These are phyloP conservation scores for Phycomyces nitens DNA, from an alignment of 192 early-diverging fungal species.

Conservation along the genomic window DNA sequence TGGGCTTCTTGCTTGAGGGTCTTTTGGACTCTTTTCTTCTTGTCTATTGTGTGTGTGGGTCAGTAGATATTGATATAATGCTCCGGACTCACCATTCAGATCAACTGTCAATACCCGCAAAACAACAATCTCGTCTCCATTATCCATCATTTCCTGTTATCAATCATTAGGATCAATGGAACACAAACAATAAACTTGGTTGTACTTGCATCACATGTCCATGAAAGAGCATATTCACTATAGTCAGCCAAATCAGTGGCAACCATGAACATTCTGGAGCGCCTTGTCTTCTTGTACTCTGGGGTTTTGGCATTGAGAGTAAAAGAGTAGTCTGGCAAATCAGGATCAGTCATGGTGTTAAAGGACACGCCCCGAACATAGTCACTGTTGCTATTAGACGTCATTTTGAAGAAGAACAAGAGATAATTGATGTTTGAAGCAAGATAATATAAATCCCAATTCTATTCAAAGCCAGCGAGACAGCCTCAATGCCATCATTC, in stretches of 20 bases:
- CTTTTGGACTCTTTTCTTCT: not conserved
- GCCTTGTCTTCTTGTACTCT: slow-evolving; percentile 32
- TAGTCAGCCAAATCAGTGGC: slow-evolving; percentile 51
- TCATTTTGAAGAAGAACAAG: too few relatives aligned
- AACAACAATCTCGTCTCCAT: slow-evolving; percentile 44
- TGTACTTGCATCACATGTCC: slow-evolving; percentile 39
- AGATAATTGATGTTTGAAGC: too few relatives aligned
- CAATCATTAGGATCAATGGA: not conserved
- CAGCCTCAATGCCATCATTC: too few relatives aligned
- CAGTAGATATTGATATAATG: not conserved
- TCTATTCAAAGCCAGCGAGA: too few relatives aligned
- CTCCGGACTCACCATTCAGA: slow-evolving; percentile 11
- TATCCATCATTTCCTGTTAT: slow-evolving; percentile 41
- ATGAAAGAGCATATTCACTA: slow-evolving; percentile 47
- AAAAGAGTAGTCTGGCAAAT: slow-evolving; percentile 41
- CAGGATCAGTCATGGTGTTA: slow-evolving; percentile 35
- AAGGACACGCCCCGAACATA: slow-evolving; percentile 38
- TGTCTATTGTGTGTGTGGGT: not conserved
- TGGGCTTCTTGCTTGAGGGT: slow-evolving; percentile 12
- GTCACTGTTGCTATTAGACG: not conserved
- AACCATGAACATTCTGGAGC: slow-evolving; percentile 44
- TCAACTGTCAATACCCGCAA: slow-evolving; percentile 18
- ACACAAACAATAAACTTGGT: not conserved
- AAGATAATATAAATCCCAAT: too few relatives aligned
- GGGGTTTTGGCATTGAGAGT: slow-evolving; percentile 43